A percentile compares a stretch with the other conserved stretches of the same genome.
phyloP scores from a whole-genome alignment of 2,329 filamentous ascomycete species.

The Cytospora paraplurivora region DNA sequence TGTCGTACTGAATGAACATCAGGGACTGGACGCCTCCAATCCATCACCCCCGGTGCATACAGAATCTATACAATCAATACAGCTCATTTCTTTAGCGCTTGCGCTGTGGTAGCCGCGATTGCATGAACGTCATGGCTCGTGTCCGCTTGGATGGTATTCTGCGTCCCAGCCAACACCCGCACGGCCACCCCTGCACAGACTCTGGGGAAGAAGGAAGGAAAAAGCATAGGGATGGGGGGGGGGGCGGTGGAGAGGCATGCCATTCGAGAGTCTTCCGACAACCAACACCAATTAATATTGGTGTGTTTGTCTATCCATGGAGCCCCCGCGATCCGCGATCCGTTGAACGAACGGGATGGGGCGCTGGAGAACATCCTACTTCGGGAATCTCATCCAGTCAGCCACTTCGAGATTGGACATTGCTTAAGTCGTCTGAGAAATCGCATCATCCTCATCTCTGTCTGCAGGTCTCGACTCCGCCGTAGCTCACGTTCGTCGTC shows the following conservation, averaged over 20 bases:
- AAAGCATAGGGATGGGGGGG: too few relatives aligned
- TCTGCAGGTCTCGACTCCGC: background rate
- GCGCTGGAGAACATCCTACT: slow-evolving; percentile 9
- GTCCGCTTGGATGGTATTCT: background rate
- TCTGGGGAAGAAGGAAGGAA: slow-evolving; percentile 6
- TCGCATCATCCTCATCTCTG: slow-evolving; percentile 18
- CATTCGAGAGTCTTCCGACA: slow-evolving; percentile 1
- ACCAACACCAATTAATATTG: background rate
- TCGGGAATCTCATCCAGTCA: background rate
- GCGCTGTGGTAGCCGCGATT: background rate
- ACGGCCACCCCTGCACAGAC: slow-evolving; percentile 9
- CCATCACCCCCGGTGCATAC: too few relatives aligned
- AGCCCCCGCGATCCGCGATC: background rate
- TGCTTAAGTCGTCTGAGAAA: background rate
- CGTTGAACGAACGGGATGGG: slow-evolving; percentile 8
- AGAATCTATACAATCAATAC: background rate
- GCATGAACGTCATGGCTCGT: background rate
- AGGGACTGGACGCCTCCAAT: too few relatives aligned
- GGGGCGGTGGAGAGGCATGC: too few relatives aligned
- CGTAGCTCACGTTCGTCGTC: slow-evolving; percentile 9
- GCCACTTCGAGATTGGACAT: slow-evolving; percentile 9
- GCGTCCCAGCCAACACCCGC: background rate
- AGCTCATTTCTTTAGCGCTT: background rate
- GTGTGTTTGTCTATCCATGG: background rate
- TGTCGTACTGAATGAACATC: too few relatives aligned